Conservation (phyloP, 2,329 filamentous ascomycete genomes). For the Cryphonectria radicalis region DNA sequence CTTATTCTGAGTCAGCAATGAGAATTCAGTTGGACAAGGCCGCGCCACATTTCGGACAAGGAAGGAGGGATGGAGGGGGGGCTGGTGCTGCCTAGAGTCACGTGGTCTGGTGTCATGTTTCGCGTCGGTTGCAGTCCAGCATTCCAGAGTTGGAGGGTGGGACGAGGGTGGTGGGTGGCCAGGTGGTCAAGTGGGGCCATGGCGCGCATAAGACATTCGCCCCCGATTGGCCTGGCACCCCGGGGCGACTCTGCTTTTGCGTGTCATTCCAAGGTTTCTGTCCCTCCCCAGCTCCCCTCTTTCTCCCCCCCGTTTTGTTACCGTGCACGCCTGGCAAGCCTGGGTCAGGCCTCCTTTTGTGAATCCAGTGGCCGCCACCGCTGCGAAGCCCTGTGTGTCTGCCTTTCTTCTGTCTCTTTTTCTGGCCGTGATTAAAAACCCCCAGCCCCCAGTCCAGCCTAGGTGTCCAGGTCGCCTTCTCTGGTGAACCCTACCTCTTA, state of each 20-base stretch:
- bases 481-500: conserved; percentile 15
- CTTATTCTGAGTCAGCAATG: conserved; percentile 10
- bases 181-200: background rate
- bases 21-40: background rate
- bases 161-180: background rate
- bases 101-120: conserved; percentile 27
- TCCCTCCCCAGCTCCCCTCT: conserved; percentile 4
- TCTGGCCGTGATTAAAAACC: background rate
- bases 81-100: conserved; percentile 26
- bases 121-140: background rate
- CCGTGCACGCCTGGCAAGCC: background rate
- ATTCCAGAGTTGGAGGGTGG: background rate
- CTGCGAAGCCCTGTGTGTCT: background rate
- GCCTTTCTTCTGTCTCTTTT: background rate
- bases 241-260: background rate
- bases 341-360: background rate
- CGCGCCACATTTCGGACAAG: conserved; percentile 17
- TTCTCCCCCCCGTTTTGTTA: background rate
- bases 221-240: background rate
- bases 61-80: conserved; percentile 5
- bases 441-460: background rate
- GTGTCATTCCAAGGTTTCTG: conserved; percentile 6
- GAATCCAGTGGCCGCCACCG: background rate
- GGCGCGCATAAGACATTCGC: conserved; percentile 1
- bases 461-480: conserved; percentile 12